Base-by-base conservation (phyloP, 2,329 filamentous ascomycete genomes). In the Apiospora marii region DNA sequence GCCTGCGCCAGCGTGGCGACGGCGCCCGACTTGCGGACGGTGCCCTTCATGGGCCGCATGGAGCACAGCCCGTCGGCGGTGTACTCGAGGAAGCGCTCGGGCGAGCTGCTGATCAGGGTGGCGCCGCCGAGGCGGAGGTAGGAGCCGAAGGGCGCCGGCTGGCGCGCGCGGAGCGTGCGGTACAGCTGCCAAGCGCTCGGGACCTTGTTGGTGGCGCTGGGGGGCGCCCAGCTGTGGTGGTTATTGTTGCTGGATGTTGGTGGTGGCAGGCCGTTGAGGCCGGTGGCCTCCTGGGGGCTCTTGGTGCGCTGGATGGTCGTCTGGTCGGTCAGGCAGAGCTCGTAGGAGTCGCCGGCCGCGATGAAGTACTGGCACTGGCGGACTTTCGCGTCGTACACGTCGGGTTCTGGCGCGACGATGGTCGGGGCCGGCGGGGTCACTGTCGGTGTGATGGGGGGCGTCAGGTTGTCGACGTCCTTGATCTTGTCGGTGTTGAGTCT, bases 21-120 rank as follows among this genome's bases (percentile, higher is more conserved):
- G 1, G 85, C 86, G 0, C 87, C 84, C 0, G 88, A 89, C 78
- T 97, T 97, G 77, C 92, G 92, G n/a, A 98, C 94, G 0, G 96
- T 98, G 68, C 96, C 96, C 85, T 98, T 98, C 90, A 98, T 98
- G 0, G 96, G 96, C 10, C 95, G 91, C 87, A 98, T 96, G 74
- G 93, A 91, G 80, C 92, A 94, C 58, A 85, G 82, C 0, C 92
- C 92, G 0, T 82, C 83, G 1, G 78, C 74, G 70, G 82, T 79
- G 77, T 86, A 84, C 67, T 89, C 90, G 22, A 98, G 88, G 80
- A 98, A 98, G 3, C 95, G 93, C 83, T 98, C 96, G 0, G 96
- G 96, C 4, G 94, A 97, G 78, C 92, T 93, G 81, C 93, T 93
- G 64, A 97, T 86, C 43, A 98, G 87, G 1, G 94, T 95, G 4